phyloP scores from a whole-genome alignment of 768 basidiomycete species.

The Podaxis sp. region DNA sequence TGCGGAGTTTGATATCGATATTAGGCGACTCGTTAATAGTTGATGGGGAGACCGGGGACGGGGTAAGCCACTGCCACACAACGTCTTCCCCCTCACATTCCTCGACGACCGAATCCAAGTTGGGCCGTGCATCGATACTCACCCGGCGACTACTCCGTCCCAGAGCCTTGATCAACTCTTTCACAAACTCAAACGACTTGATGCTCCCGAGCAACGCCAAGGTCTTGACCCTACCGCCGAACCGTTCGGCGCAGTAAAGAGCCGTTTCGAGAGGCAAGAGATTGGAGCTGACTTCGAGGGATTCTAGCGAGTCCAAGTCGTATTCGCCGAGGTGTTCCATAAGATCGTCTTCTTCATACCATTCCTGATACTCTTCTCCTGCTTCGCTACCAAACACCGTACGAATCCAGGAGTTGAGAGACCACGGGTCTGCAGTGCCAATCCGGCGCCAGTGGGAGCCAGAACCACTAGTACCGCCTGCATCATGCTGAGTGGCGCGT shows the following conservation, averaged over 20 bases:
- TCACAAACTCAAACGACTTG: slow-evolving; percentile 12
- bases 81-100: slow-evolving; percentile 2
- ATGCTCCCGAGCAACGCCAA: slow-evolving; percentile 3
- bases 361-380: slow-evolving; percentile 5
- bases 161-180: slow-evolving; percentile 8
- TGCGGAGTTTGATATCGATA: slow-evolving; percentile 23
- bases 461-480: background rate
- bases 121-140: background rate
- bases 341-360: background rate
- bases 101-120: background rate
- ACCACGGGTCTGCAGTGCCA: slow-evolving; percentile 27
- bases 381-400: slow-evolving; percentile 2
- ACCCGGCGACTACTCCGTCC: background rate
- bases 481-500: slow-evolving; percentile 43
- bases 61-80: slow-evolving; percentile 11
- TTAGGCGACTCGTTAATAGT: background rate
- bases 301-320: slow-evolving; percentile 4
- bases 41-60: background rate
- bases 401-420: slow-evolving; percentile 38
- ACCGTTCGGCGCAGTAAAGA: slow-evolving; percentile 29
- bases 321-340: slow-evolving; percentile 6
- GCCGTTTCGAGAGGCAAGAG: slow-evolving; percentile 39
- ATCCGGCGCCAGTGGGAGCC: slow-evolving; percentile 22
- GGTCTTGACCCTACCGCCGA: background rate
- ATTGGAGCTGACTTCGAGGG: slow-evolving; percentile 20